These are phyloP conservation scores for Neurospora sp. DNA, from an alignment of 495 filamentous ascomycete genomes.

Conservation along the genomic window DNA sequence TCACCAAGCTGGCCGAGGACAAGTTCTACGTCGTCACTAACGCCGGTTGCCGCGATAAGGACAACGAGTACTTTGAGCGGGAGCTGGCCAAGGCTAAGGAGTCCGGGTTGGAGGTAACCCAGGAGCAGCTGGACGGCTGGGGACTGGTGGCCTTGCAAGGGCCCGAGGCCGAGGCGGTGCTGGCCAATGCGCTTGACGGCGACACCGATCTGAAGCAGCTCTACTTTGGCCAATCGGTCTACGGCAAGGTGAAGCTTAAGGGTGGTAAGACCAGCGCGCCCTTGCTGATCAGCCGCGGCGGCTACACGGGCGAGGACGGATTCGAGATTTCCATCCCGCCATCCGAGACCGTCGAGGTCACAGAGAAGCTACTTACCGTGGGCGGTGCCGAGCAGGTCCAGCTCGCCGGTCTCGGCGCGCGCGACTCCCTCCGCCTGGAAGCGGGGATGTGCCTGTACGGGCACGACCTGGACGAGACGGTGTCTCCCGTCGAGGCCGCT, in stretches of 20 bases:
- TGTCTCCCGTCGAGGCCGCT: slow-evolving; percentile 76
- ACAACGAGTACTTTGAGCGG: slow-evolving; percentile 58
- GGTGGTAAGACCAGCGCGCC: slow-evolving; percentile 33
- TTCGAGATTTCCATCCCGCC: slow-evolving; percentile 86
- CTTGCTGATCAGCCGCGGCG: slow-evolving; percentile 72
- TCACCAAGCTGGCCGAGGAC: slow-evolving; percentile 61
- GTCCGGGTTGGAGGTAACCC: slow-evolving; percentile 50
- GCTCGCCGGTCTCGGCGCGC: slow-evolving; percentile 78
- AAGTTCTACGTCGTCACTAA: slow-evolving; percentile 91
- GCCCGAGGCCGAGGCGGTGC: slow-evolving; percentile 56
- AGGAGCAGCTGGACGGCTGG: slow-evolving; percentile 50
- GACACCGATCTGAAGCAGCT: slow-evolving; percentile 52
- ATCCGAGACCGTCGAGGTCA: slow-evolving; percentile 41
- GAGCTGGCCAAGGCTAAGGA: slow-evolving; percentile 52
- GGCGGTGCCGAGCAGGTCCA: slow-evolving; percentile 53
- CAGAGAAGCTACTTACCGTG: slow-evolving; percentile 53
- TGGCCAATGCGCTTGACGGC: slow-evolving; percentile 42
- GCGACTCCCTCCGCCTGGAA: slow-evolving; percentile 87
- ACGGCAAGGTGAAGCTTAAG: slow-evolving; percentile 35
- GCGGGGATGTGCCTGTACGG: slow-evolving; percentile 98
- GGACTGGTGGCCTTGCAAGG: slow-evolving; percentile 84
- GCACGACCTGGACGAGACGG: slow-evolving; percentile 86
- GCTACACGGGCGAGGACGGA: slow-evolving; percentile 96
- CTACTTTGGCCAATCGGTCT: slow-evolving; percentile 67
- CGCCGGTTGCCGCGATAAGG: slow-evolving; percentile 83